Base-by-base conservation (phyloP, 306 rosid genomes). In the Lablab purpureus region DNA sequence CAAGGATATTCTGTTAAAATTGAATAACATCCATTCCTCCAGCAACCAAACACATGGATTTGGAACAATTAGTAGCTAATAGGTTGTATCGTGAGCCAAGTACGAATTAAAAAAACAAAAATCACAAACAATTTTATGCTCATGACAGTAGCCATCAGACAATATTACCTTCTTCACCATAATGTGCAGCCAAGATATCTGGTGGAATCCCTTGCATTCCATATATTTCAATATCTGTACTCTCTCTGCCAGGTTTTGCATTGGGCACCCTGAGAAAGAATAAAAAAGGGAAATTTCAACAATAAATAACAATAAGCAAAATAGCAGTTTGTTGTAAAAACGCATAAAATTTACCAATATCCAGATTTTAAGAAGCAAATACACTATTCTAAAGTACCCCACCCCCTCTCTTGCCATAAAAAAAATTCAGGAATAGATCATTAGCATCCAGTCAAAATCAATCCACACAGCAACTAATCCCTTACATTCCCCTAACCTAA, bases 151-250 rank as follows among this genome's bases (percentile, higher is more conserved):
- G 67, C 14, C 37, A 73, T 1, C 11, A 59, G 59, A 74, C 37
- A 22, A 50, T 22, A 56, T 15, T 17, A 96, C 99, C 99, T 68
- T 93, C 99, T 37, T 93, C 99, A 43, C 99, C 98, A 47, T 96
- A 96, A 85, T 96, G 99, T 74, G 98, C 96, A 45, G 98, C 96
- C 90, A 96, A 82, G 70, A 90, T 45, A 14, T 93, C 94, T 18
- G 97, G 91, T 15, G 99, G 99, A 74, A 96, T 96, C 87, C 99
- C 99, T 88, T 96, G 99, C 99, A 96, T 96, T 81, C 99, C 99
- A 84, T 96, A 93, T 82, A 96, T 96, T 79, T 96, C 99, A 83
- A 96, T 91, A 78, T 96, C 99, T 0, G 97, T 96, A 1, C 96
- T 82, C 67, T 96, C 99, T 72, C 97, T 90, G 13, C 89, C 98